Conservation (phyloP, 305 asterid species). For the Fraxinus greggii region DNA sequence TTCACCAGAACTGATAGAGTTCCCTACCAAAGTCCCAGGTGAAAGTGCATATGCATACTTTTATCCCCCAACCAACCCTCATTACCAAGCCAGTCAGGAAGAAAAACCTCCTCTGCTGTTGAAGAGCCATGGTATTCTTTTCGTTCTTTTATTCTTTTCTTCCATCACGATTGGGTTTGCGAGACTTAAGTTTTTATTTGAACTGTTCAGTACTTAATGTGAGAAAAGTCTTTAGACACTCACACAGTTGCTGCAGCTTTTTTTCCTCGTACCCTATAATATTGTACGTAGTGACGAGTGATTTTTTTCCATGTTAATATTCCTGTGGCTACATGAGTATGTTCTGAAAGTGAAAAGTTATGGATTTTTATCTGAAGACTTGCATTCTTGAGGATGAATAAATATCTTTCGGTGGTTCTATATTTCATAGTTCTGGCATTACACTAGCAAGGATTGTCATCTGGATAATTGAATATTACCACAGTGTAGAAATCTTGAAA, state of each 20-base stretch:
- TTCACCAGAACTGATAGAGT: slow-evolving; percentile 73
- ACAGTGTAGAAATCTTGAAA: neutral
- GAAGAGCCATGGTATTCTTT: slow-evolving; percentile 75
- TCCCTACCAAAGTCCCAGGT: slow-evolving; percentile 85
- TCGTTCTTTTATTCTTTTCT: neutral
- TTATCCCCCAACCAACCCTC: slow-evolving; percentile 87
- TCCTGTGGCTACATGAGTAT: neutral
- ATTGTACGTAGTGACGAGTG: neutral
- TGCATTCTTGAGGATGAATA: slow-evolving; percentile 1
- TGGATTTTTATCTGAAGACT: slow-evolving; percentile 8
- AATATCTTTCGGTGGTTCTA: slow-evolving; percentile 15
- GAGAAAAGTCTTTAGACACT: neutral
- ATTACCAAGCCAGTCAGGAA: slow-evolving; percentile 56
- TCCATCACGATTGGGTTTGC: neutral
- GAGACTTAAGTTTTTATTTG: slow-evolving; percentile 5
- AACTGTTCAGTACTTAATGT: slow-evolving; percentile 13
- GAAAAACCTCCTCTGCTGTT: slow-evolving; percentile 90
- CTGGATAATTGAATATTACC: neutral
- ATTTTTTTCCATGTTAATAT: neutral
- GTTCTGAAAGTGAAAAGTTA: neutral
- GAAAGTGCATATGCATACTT: slow-evolving; percentile 88
- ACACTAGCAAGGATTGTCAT: neutral
- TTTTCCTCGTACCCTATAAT: slow-evolving; percentile 6
- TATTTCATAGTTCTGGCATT: neutral
- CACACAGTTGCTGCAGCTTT: neutral